Conservation (phyloP, 2,329 filamentous ascomycete genomes). For the Arachnomyces sp. region DNA sequence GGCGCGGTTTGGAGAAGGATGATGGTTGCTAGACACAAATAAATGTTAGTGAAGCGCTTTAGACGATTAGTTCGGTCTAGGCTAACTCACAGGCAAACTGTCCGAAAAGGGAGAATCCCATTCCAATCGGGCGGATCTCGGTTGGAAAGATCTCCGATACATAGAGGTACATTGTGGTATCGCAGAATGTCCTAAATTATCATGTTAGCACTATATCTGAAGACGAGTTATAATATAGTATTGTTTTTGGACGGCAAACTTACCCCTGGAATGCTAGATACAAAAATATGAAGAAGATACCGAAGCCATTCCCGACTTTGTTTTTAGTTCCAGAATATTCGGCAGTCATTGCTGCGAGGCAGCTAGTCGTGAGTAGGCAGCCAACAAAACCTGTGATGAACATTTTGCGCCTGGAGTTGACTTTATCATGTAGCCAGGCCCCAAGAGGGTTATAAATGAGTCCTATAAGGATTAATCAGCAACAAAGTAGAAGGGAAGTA, state of each 20-base stretch:
- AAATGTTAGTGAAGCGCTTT: constrained; percentile 5
- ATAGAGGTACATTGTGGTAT: constrained; percentile 43
- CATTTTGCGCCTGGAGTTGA: constrained; percentile 34
- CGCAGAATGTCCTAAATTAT: constrained; percentile 33
- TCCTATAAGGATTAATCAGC: constrained; percentile 19
- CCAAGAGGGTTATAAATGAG: constrained; percentile 32
- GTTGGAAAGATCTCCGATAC: constrained; percentile 43
- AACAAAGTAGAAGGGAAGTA: constrained; percentile 4
- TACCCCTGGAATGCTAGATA: constrained; percentile 45
- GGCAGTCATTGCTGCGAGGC: constrained; percentile 32
- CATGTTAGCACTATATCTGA: constrained; percentile 7
- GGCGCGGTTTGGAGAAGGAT: constrained; percentile 43
- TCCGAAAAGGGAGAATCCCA: constrained; percentile 46
- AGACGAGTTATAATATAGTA: not conserved
- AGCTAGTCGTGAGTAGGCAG: constrained; percentile 34
- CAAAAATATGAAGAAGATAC: constrained; percentile 37
- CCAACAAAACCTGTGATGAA: constrained; percentile 37
- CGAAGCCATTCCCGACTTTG: constrained; percentile 33
- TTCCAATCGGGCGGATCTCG: constrained; percentile 45
- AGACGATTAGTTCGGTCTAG: not conserved
- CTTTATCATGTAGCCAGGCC: constrained; percentile 30
- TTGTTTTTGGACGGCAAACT: constrained; percentile 8
- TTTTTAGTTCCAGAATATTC: constrained; percentile 33
- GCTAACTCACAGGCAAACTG: constrained; percentile 37
- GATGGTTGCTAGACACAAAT: constrained; percentile 31